These are phyloP conservation scores for Herpetomonas tarakana DNA, from an alignment of 208 protist species.

Conservation along the genomic window DNA sequence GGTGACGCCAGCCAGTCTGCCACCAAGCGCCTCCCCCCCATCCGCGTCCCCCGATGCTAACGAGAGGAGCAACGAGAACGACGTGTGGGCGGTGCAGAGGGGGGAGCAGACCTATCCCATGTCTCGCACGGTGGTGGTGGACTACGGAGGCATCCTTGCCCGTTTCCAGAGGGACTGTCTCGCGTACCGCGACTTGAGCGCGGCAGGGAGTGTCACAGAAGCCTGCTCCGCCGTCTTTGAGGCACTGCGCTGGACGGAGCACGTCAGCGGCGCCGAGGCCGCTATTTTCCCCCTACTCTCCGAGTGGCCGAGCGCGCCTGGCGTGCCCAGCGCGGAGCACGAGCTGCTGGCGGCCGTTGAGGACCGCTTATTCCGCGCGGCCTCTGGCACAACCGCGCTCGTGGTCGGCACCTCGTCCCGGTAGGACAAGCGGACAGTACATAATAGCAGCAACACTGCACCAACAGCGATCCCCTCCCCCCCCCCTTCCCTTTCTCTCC, in stretches of 20 bases:
- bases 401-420: background rate
- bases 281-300: slow-evolving; percentile 86
- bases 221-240: slow-evolving; percentile 83
- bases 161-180: slow-evolving; percentile 32
- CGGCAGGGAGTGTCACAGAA: slow-evolving; percentile 42
- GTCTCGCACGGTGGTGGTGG: slow-evolving; percentile 53
- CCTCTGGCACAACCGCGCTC: slow-evolving; percentile 72
- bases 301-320: slow-evolving; percentile 46
- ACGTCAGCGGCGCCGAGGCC: slow-evolving; percentile 39
- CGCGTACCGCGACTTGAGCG: slow-evolving; percentile 69
- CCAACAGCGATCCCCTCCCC: no score
- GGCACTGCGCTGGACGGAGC: slow-evolving; percentile 80
- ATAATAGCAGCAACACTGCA: no score
- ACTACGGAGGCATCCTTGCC: slow-evolving; percentile 60
- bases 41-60: slow-evolving; percentile 9
- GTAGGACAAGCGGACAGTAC: no score
- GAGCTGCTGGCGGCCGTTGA: slow-evolving; percentile 82
- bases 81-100: slow-evolving; percentile 34
- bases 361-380: slow-evolving; percentile 88
- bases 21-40: background rate
- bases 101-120: slow-evolving; percentile 24
- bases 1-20: slow-evolving; percentile 60
- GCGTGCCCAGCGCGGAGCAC: slow-evolving; percentile 9
- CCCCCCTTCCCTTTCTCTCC: background rate
- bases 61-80: no score